Conservation (phyloP, 2,329 filamentous ascomycete species). For the Ophiostoma triangulosporum region DNA sequence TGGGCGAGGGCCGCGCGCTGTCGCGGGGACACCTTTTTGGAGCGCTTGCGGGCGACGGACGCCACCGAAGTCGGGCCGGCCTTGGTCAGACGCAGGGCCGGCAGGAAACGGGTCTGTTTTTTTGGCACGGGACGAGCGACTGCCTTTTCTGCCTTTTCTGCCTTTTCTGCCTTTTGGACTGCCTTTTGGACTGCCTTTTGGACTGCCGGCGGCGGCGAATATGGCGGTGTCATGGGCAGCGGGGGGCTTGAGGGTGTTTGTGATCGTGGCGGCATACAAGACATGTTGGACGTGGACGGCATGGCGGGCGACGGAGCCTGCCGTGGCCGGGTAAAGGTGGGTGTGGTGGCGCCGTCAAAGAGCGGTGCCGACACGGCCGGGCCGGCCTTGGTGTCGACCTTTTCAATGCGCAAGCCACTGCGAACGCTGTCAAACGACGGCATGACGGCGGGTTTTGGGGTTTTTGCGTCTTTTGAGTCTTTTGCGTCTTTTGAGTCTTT, state of each 20-base stretch:
- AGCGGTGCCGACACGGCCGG: background rate
- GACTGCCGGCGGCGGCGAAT: background rate
- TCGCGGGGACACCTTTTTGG: background rate
- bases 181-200: background rate
- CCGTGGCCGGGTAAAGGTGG: slow-evolving; percentile 11
- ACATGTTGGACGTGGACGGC: background rate
- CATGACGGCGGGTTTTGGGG: background rate
- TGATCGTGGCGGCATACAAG: background rate
- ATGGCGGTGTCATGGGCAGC: background rate
- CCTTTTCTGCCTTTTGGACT: background rate
- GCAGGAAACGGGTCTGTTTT: slow-evolving; percentile 4
- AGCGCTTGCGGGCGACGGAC: background rate
- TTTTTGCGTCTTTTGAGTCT: background rate
- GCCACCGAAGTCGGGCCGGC: background rate
- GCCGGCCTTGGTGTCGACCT: background rate
- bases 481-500: background rate
- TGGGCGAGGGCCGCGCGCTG: background rate
- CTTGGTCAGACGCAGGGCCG: background rate
- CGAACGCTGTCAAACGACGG: background rate
- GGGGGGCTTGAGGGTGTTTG: background rate
- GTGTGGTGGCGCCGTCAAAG: slow-evolving; percentile 3
- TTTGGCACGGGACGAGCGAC: background rate
- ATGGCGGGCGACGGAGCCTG: slow-evolving; percentile 1
- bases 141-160: too few relatives aligned
- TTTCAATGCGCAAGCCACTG: background rate